These are phyloP conservation scores for Baorangia bicolor DNA, from an alignment of 768 basidiomycete genomes.

Conservation along the genomic window DNA sequence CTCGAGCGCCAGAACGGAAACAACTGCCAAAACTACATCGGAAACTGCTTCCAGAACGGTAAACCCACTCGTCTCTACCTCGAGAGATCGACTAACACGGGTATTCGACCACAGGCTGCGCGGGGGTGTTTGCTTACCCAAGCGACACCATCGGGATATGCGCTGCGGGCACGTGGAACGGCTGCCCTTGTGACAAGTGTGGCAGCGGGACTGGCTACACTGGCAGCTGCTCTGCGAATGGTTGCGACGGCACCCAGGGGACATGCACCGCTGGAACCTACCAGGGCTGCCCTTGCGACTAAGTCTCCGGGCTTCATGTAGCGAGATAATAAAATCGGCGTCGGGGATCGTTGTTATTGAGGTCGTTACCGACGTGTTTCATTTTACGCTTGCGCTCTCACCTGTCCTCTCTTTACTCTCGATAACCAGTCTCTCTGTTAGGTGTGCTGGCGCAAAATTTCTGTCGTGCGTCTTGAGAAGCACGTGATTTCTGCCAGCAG, in stretches of 20 bases:
- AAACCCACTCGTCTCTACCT: neutral
- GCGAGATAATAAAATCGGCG: too few species aligned
- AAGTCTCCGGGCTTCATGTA: neutral
- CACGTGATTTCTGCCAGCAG: too few species aligned
- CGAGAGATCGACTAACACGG: neutral
- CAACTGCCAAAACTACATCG: neutral
- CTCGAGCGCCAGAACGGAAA: neutral
- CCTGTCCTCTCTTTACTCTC: too few species aligned
- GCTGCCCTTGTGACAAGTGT: constrained; percentile 5
- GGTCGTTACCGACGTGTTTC: neutral
- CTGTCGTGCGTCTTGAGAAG: too few species aligned
- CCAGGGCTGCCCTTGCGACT: neutral
- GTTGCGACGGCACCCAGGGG: neutral
- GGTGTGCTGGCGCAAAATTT: too few species aligned
- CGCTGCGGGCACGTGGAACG: neutral
- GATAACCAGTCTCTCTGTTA: too few species aligned
- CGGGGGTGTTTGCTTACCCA: neutral
- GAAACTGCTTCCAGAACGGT: neutral
- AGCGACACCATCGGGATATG: neutral
- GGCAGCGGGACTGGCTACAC: neutral
- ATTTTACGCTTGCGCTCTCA: constrained; percentile 37
- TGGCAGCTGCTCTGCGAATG: neutral
- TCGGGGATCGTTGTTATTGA: neutral
- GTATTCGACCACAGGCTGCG: neutral
- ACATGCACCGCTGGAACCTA: neutral